Evolutionary conservation across 768 basidiomycete species (phyloP).

Genomic region (Tylopilus felleus): DNA sequence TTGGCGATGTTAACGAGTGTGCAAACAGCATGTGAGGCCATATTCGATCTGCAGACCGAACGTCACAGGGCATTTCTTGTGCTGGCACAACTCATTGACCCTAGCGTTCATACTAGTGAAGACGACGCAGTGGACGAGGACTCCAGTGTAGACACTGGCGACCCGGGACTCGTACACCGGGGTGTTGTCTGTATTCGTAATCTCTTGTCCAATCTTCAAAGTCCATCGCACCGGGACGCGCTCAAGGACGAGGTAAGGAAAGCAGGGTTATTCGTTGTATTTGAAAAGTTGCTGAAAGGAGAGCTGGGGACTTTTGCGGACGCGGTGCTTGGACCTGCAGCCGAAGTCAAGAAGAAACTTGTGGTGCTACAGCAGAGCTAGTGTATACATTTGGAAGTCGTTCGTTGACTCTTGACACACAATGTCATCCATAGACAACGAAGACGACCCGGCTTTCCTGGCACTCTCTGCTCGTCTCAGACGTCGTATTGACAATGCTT

Average conservation of each 20-base stretch:
- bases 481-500: slow-evolving; percentile 50
- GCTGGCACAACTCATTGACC: slow-evolving; percentile 66
- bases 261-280: slow-evolving; percentile 49
- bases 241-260: slow-evolving; percentile 52
- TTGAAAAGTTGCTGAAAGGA: slow-evolving; percentile 49
- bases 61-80: slow-evolving; percentile 61
- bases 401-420: background rate
- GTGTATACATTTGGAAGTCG: background rate
- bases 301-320: slow-evolving; percentile 35
- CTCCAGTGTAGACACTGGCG: slow-evolving; percentile 23
- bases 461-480: slow-evolving; percentile 42
- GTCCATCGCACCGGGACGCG: slow-evolving; percentile 35
- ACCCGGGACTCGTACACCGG: slow-evolving; percentile 72
- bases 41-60: slow-evolving; percentile 66
- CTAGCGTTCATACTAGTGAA: slow-evolving; percentile 37
- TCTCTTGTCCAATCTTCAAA: slow-evolving; percentile 47
- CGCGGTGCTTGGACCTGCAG: slow-evolving; percentile 45
- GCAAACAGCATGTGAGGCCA: slow-evolving; percentile 51
- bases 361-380: slow-evolving; percentile 20
- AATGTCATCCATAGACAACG: slow-evolving; percentile 13
- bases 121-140: slow-evolving; percentile 38
- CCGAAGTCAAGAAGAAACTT: slow-evolving; percentile 48
- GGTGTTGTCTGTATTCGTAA: slow-evolving; percentile 75
- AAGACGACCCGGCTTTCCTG: slow-evolving; percentile 35
- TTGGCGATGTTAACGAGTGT: slow-evolving; percentile 75